phyloP scores from a whole-genome alignment of 1,139 yeast species.

The Diutina mesorugosa region DNA sequence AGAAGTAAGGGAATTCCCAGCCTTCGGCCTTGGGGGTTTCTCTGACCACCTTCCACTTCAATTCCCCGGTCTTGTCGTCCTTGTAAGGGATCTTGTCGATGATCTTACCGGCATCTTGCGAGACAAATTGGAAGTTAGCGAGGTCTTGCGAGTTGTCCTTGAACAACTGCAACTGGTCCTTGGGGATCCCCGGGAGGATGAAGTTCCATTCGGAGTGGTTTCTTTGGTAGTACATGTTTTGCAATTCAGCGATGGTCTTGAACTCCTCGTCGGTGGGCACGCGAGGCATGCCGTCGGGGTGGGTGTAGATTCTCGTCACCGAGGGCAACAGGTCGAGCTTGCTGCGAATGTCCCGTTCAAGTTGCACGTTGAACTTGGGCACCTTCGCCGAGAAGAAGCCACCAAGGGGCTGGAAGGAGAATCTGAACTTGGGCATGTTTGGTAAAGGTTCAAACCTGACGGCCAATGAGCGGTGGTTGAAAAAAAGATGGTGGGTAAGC shows the following conservation, averaged over 20 bases:
- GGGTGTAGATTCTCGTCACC: slow-evolving; percentile 50
- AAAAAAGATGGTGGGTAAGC: background rate
- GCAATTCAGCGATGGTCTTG: slow-evolving; percentile 62
- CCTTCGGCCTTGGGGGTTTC: slow-evolving; percentile 70
- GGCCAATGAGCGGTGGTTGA: background rate
- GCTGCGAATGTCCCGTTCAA: slow-evolving; percentile 5
- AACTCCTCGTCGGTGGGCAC: slow-evolving; percentile 62
- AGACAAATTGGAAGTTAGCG: slow-evolving; percentile 44
- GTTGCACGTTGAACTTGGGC: slow-evolving; percentile 1
- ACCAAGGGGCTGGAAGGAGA: slow-evolving; percentile 1
- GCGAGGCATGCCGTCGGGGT: slow-evolving; percentile 56
- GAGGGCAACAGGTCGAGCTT: slow-evolving; percentile 34
- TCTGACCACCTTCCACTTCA: slow-evolving; percentile 69
- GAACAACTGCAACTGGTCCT: slow-evolving; percentile 46
- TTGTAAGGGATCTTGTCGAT: slow-evolving; percentile 78
- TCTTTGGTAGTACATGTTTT: slow-evolving; percentile 45
- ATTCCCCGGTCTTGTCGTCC: slow-evolving; percentile 66
- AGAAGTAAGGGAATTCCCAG: slow-evolving; percentile 70
- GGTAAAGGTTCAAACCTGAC: background rate
- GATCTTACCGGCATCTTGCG: slow-evolving; percentile 52
- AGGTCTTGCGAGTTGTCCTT: slow-evolving; percentile 55
- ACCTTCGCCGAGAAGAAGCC: slow-evolving; percentile 2
- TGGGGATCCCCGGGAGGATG: slow-evolving; percentile 38
- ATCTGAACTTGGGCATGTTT: slow-evolving; percentile 2
- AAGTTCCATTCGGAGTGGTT: slow-evolving; percentile 52